A percentile compares a stretch with the other conserved stretches of the same genome.
These are phyloP conservation scores for Moelleriella libera DNA, from an alignment of 2,329 filamentous ascomycete species.

Conservation along the genomic window DNA sequence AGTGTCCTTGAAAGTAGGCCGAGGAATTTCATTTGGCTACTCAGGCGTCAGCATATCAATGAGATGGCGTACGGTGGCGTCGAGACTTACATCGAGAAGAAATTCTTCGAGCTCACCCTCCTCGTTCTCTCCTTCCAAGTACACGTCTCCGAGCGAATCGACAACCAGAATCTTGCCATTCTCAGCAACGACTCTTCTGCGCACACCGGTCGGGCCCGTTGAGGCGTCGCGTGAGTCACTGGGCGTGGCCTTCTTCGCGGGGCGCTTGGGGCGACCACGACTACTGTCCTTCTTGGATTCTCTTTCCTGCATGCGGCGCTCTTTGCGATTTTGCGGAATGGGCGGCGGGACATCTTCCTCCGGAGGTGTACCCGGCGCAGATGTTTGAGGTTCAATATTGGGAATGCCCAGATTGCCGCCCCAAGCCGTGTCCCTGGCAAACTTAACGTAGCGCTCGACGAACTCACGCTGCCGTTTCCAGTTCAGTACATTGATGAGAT, in stretches of 20 bases:
- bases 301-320: constrained; percentile 80
- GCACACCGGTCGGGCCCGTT: constrained; percentile 47
- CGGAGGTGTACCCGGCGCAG: constrained; percentile 27
- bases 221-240: constrained; percentile 28
- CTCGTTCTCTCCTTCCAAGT: constrained; percentile 81
- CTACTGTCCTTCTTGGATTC: constrained; percentile 59
- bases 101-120: constrained; percentile 75
- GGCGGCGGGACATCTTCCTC: constrained; percentile 35
- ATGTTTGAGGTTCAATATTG: constrained; percentile 39
- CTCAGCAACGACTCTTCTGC: constrained; percentile 80
- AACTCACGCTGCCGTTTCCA: constrained; percentile 89
- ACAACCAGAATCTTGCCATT: constrained; percentile 94
- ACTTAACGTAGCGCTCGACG: constrained; percentile 78
- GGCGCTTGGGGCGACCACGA: constrained; percentile 37
- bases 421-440: constrained; percentile 81
- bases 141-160: constrained; percentile 83
- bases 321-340: constrained; percentile 62
- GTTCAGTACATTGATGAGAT: constrained; percentile 68
- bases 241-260: constrained; percentile 17
- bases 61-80: background rate
- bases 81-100: constrained; percentile 63
- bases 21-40: constrained; percentile 64
- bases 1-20: constrained; percentile 69
- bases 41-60: constrained; percentile 8
- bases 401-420: constrained; percentile 67